Evolutionary conservation across 148 eudicot species (phyloP).

Genomic region (Pharnaceum exiguum): DNA sequence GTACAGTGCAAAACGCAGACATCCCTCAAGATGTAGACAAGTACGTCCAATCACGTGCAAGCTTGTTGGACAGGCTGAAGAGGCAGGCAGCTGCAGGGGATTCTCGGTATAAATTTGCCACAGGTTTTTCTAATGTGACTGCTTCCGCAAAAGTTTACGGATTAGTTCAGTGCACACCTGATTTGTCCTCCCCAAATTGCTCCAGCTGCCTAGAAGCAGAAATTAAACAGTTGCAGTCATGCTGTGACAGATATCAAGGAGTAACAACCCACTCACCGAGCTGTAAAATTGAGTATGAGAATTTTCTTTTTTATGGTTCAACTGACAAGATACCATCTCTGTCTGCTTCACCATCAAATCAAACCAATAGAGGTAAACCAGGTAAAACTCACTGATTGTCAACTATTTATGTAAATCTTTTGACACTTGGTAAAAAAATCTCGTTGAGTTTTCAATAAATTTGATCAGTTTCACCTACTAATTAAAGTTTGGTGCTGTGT

Average conservation of each 20-base stretch:
- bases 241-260: neutral
- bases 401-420: no score
- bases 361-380: no score
- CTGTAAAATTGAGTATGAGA: neutral
- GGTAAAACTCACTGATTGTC: no score
- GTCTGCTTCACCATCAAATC: no score
- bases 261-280: neutral
- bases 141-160: neutral
- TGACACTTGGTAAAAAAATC: no score
- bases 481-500: no score
- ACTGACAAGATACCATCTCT: no score
- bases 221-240: neutral
- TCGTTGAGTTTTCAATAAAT: no score
- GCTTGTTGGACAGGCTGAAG: neutral
- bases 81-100: conserved; percentile 6
- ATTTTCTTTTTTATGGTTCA: no score
- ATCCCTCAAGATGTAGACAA: neutral
- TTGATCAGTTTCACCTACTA: no score
- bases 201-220: neutral
- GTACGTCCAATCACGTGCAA: neutral
- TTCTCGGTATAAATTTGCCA: conserved; percentile 19
- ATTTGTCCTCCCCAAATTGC: conserved; percentile 11
- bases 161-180: conserved; percentile 21
- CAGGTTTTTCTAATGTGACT: neutral
- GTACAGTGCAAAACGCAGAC: neutral